Evolutionary conservation across 2,329 filamentous ascomycete genomes (phyloP), one percentile per base, ranked within the genome.

Genomic region (Alternaria arborescens): DNA sequence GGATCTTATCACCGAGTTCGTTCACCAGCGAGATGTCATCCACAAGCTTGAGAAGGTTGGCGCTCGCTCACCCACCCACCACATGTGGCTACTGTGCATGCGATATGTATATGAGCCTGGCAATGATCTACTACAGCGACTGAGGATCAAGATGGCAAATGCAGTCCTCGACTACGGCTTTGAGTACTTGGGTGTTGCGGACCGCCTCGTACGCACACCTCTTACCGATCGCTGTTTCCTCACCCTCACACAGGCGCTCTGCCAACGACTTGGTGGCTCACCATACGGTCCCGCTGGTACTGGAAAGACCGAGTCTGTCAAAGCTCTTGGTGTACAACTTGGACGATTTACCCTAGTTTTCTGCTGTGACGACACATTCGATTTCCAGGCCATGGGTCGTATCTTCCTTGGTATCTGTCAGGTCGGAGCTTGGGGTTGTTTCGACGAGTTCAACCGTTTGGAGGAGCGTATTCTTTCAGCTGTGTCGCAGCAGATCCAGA

Each of bases 401-500:
- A 99, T 99, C 71, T 99, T 99, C 86, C 86, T 99, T 36, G 95
- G 95, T 86, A 97, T 99, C 64, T 99, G 96, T 78, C 95, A 99
- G 79, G 95, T 99, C 48, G 95, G 95, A 78, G 95, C 95, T 5
- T 99, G 95, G 95, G 96, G 96, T 73, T 99, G 95, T 83, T 99
- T 99, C 80, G 95, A 99, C 75, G 95, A 99, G 83, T 99, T 99
- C 85, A 99, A 99, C 81, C 92, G 95, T 86, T 85, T 99, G 20
- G 95, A 99, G 75, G 95, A 99, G 82, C 89, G 95, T 66, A 99
- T 99, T 62, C 81, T 99, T 62, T 99, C 96, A 44, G 95, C 95
- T 18, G 96, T 99, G 16, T 99, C 96, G 20, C 95, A 99, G 79
- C 96, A 99, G 78, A 97, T 99, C 54, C 95, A 99, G 76, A 99